Percentiles rank a stretch among this genome's conserved stretches.
These are phyloP conservation scores for Fusarium sp. DNA, from an alignment of 2,329 filamentous ascomycete species.

Conservation along the genomic window DNA sequence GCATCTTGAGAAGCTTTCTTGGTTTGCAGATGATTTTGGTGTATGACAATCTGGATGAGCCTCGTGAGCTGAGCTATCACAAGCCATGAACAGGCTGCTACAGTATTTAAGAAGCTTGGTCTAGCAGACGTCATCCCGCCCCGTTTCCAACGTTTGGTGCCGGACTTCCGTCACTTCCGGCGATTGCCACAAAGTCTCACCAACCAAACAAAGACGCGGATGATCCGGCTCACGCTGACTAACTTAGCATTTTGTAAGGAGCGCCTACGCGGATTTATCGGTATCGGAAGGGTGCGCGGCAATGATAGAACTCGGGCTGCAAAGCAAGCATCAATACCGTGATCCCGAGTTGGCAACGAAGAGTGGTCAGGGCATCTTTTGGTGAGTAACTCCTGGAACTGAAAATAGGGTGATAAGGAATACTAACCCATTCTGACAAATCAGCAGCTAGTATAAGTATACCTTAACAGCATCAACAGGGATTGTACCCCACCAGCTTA, in stretches of 20 bases:
- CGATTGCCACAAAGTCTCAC: background rate
- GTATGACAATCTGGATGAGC: background rate
- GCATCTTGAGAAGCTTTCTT: conserved; percentile 39
- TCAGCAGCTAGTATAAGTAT: background rate
- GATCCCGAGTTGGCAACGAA: background rate
- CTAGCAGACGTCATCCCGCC: conserved; percentile 21
- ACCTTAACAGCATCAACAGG: background rate
- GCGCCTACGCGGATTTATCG: background rate
- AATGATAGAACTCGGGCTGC: background rate
- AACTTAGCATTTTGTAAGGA: background rate
- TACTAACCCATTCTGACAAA: background rate
- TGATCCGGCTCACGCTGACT: conserved; percentile 5
- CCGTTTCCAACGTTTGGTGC: background rate
- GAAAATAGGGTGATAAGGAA: background rate
- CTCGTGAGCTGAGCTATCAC: too few species aligned
- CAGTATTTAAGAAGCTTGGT: conserved; percentile 8
- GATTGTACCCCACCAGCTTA: too few species aligned
- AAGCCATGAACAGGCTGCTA: background rate
- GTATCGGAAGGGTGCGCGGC: background rate
- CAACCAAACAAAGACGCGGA: background rate
- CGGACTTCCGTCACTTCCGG: conserved; percentile 12
- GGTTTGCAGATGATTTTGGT: accelerated
- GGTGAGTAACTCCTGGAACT: too few species aligned
- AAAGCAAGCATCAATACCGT: background rate
- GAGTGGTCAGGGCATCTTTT: background rate